Percentiles rank a stretch among this genome's conserved stretches.
Conservation (phyloP, 306 rosid genomes). For the Rosa persica region DNA sequence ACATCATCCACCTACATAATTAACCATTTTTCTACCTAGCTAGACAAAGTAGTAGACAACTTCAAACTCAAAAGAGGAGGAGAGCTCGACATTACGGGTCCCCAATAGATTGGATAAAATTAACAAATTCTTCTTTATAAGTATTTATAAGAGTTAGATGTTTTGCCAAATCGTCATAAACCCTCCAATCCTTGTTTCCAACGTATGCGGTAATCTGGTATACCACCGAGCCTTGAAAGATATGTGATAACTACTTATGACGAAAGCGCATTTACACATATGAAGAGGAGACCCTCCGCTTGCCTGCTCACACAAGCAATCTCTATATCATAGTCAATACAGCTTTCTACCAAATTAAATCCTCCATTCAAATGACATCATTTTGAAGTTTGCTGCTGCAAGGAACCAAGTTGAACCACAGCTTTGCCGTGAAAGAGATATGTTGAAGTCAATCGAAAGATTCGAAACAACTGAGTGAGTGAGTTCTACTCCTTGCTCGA, state of each 20-base stretch:
- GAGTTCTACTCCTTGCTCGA: not conserved
- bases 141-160: not conserved
- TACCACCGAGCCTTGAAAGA: not conserved
- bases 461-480: not conserved
- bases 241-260: constrained; percentile 21
- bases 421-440: constrained; percentile 13
- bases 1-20: not conserved
- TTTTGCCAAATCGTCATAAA: not conserved
- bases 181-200: not conserved
- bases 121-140: not conserved
- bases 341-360: not conserved
- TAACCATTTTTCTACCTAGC: no score
- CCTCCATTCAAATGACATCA: not conserved
- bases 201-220: not conserved
- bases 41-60: not conserved
- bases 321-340: not conserved
- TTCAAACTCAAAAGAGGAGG: not conserved
- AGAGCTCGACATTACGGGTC: not conserved
- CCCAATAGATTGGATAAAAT: not conserved
- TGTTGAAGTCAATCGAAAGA: not conserved
- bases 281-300: not conserved
- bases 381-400: not conserved
- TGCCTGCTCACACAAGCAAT: constrained; percentile 24
- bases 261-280: constrained; percentile 5
- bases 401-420: not conserved